These are phyloP conservation scores for Fusarium verticillioides DNA, from an alignment of 2,329 filamentous ascomycete species.

Conservation along the genomic window DNA sequence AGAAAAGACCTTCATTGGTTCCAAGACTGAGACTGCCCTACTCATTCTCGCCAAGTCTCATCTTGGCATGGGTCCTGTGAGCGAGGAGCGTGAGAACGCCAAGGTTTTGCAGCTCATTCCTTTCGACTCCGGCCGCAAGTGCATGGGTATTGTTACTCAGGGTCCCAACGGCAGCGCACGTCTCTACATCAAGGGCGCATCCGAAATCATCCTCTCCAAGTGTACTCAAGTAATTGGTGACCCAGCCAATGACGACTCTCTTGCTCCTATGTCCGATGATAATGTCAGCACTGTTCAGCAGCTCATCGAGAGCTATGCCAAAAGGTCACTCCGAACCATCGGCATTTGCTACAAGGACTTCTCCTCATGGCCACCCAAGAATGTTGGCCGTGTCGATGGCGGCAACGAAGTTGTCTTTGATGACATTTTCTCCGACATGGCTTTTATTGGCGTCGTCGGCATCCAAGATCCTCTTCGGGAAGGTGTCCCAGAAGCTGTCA, in stretches of 20 bases:
- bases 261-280: constrained; percentile 60
- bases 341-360: constrained; percentile 87
- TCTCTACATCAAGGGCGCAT: constrained; percentile 72
- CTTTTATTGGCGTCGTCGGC: constrained; percentile 76
- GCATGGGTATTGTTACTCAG: constrained; percentile 70
- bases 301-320: constrained; percentile 82
- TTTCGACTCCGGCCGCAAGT: constrained; percentile 81
- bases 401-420: constrained; percentile 74
- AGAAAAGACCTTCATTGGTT: constrained; percentile 74
- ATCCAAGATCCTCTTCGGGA: constrained; percentile 84
- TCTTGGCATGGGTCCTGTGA: constrained; percentile 73
- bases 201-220: constrained; percentile 70
- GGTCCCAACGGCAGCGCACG: constrained; percentile 63
- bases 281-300: constrained; percentile 68
- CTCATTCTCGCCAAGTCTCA: constrained; percentile 75
- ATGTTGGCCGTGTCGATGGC: constrained; percentile 63
- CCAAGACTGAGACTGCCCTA: constrained; percentile 81
- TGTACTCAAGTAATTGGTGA: constrained; percentile 64
- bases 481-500: constrained; percentile 79
- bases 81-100: constrained; percentile 70
- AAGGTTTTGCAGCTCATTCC: constrained; percentile 74
- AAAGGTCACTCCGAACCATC: constrained; percentile 84
- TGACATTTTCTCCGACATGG: constrained; percentile 74
- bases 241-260: constrained; percentile 57
- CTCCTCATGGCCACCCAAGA: constrained; percentile 81